Base-by-base conservation (phyloP, 371 early-diverging fungal genomes). In the Caulochytrium protostelioides region DNA sequence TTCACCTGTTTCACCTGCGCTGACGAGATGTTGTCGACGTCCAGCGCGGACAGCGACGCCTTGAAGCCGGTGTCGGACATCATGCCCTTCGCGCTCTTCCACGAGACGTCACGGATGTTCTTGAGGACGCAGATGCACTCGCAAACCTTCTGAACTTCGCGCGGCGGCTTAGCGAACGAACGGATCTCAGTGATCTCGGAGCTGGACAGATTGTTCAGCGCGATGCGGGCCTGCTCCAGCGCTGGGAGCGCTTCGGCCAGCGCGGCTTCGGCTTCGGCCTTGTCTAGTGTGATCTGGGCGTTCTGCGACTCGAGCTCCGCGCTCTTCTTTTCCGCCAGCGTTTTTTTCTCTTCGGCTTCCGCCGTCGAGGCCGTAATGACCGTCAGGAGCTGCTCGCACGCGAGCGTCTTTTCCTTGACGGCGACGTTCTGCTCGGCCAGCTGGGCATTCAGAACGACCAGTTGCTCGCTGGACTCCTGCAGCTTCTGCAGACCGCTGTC, bases 121-220 rank as follows among this genome's bases (percentile, higher is more conserved):
- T 66, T 66, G 37, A 70, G 53, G 35, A 64, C 59, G 38, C 63
- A 62, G 24, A 70, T 46, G 40, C 70, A 66, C 44, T 70, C 70
- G 42, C 66, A 66, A n/a, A 70, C 70, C 39, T 66, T 70, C 39
- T 70, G 70, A 25, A 70, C 70, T 35, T 66, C 70, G 32, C 60
- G 59, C 9, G 70, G 67, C 3, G 70, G 70, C 32, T 70, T 70
- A 12, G 66, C 66, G 39, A 70, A 70, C 0, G 70, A 66, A 8
- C 70, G 35, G 34, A 70, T 59, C 46, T 70, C 70, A 0, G 70
- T 70, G 32, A 70, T 70, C 34, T 70, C 70, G 8, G 63, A 52
- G 1, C 59, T 41, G 16, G 67, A 66, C 25, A 70, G 46, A 29
- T 67, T 61, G 30, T 50, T 51, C 30, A 70, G 43, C 1, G 70